Conservation (phyloP, 2,329 filamentous ascomycete species). For the Aspergillus fumigatiaffinis region DNA sequence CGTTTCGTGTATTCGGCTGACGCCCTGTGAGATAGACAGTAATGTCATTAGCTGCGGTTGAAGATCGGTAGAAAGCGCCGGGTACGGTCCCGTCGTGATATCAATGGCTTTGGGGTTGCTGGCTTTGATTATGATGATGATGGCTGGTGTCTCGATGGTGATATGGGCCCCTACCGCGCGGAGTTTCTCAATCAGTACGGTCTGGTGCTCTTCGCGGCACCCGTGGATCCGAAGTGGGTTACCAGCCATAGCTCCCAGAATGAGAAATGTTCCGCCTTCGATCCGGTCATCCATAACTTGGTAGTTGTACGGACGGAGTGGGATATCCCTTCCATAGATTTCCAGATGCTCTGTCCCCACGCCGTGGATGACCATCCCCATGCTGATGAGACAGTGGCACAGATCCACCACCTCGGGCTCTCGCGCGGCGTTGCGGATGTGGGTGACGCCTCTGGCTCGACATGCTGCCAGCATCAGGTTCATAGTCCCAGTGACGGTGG, state of each 20-base stretch:
- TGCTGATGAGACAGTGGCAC: not conserved
- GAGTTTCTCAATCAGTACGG: not conserved
- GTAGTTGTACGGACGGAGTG: not conserved
- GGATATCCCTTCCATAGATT: not conserved
- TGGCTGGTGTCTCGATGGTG: not conserved
- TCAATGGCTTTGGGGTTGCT: not conserved
- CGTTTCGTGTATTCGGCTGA: not conserved
- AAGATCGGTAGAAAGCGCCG: not conserved
- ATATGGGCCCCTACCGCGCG: not conserved
- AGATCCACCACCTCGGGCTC: too few relatives aligned
- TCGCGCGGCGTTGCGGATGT: too few relatives aligned
- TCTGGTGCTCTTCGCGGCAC: not conserved
- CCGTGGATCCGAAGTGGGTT: not conserved
- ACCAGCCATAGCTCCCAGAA: not conserved
- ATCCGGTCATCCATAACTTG: not conserved
- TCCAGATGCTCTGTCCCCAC: not conserved
- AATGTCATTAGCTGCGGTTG: not conserved
- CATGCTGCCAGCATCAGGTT: too few relatives aligned
- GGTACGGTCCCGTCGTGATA: not conserved
- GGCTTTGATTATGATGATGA: not conserved
- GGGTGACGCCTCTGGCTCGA: too few relatives aligned
- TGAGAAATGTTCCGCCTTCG: not conserved
- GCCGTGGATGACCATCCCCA: not conserved
- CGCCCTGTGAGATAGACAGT: not conserved
- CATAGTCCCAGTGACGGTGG: too few relatives aligned